A percentile compares a stretch with the other conserved stretches of the same genome.
Conservation (phyloP, 352 stramenopile species). For the Elongisporangium prolatum region DNA sequence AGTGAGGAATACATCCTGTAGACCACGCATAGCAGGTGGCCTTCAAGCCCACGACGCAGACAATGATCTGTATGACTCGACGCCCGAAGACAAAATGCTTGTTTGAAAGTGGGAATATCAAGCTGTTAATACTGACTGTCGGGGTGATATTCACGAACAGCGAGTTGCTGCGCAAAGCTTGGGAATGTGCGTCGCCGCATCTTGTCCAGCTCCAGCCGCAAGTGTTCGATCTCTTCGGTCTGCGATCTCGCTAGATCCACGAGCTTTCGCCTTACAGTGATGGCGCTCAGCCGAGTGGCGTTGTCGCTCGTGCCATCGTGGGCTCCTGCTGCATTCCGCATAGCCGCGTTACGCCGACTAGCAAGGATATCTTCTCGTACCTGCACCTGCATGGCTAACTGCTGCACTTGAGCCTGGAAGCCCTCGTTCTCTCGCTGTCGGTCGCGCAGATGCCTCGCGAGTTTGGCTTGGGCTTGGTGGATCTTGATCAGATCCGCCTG, state of each 20-base stretch:
- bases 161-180: slow-evolving; percentile 73
- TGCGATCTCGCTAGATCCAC: slow-evolving; percentile 87
- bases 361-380: slow-evolving; percentile 86
- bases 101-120: no score
- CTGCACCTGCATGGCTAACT: slow-evolving; percentile 81
- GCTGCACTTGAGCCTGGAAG: slow-evolving; percentile 68
- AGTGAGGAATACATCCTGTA: no score
- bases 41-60: no score
- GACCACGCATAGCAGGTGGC: no score
- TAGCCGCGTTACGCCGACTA: slow-evolving; percentile 52
- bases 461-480: slow-evolving; percentile 34
- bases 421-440: slow-evolving; percentile 75
- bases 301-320: slow-evolving; percentile 9
- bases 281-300: slow-evolving; percentile 72
- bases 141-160: slow-evolving; percentile 23
- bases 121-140: slow-evolving; percentile 15
- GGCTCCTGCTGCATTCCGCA: slow-evolving; percentile 15
- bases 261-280: slow-evolving; percentile 84
- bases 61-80: no score
- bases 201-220: slow-evolving; percentile 86
- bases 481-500: slow-evolving; percentile 62
- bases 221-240: slow-evolving; percentile 89
- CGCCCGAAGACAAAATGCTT: no score
- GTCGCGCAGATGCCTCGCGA: slow-evolving; percentile 62
- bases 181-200: slow-evolving; percentile 92